These are phyloP conservation scores for Candida insectorum DNA, from an alignment of 805 yeast species.

Conservation along the genomic window DNA sequence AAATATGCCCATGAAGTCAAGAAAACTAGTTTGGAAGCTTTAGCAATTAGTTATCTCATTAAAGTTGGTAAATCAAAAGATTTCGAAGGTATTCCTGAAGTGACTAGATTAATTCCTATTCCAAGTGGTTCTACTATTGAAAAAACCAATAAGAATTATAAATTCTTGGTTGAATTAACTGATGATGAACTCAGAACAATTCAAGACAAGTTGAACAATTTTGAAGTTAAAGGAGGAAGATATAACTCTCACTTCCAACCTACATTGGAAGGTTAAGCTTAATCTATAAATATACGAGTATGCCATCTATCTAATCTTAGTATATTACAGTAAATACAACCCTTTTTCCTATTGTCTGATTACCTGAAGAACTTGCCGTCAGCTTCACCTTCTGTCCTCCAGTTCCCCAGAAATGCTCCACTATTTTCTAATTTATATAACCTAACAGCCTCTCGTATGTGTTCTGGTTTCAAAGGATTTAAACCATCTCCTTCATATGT, in stretches of 20 bases:
- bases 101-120: conserved; percentile 66
- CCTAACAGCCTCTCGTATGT: conserved; percentile 86
- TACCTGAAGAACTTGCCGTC: conserved; percentile 70
- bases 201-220: conserved; percentile 38
- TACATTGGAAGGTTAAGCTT: conserved; percentile 8
- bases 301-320: no score
- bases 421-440: conserved; percentile 65
- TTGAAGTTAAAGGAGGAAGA: conserved; percentile 55
- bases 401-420: conserved; percentile 42
- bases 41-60: conserved; percentile 40
- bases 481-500: conserved; percentile 38
- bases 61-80: conserved; percentile 65
- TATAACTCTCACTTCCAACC: conserved; percentile 21
- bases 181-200: conserved; percentile 56
- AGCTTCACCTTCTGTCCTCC: conserved; percentile 69
- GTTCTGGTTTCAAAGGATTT: conserved; percentile 76
- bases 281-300: no score
- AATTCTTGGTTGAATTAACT: conserved; percentile 40
- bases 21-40: conserved; percentile 56
- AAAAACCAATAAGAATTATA: conserved; percentile 60
- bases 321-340: no score
- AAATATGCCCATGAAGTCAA: conserved; percentile 45
- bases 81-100: conserved; percentile 35
- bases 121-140: conserved; percentile 66
- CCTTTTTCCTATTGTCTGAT: conserved; percentile 4